Evolutionary conservation across 225 moss, liverwort and hornwort species (phyloP).

Genomic region (Marchantia paleacea): DNA sequence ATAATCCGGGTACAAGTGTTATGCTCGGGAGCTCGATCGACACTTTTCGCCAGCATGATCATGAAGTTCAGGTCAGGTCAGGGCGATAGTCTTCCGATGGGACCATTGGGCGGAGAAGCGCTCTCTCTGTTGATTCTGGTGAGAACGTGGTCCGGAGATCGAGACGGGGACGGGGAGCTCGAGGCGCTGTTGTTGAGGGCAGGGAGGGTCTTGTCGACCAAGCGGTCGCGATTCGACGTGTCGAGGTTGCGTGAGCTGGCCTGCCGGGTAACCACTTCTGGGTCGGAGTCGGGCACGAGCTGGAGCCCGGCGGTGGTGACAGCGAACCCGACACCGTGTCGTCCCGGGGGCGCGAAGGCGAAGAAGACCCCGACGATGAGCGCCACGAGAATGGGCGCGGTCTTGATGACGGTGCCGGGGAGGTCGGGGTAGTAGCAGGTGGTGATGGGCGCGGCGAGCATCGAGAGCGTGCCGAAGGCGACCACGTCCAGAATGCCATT

Average conservation of each 20-base stretch:
- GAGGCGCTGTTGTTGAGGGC: not conserved
- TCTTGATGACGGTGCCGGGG: slow-evolving; percentile 19
- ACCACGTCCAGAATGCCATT: slow-evolving; percentile 21
- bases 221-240: not conserved
- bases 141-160: too few species aligned
- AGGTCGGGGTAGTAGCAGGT: slow-evolving; percentile 36
- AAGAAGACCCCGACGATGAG: slow-evolving; percentile 25
- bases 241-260: not conserved
- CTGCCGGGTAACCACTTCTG: not conserved
- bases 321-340: slow-evolving; percentile 36
- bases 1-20: too few species aligned
- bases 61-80: not conserved
- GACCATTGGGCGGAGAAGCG: not conserved
- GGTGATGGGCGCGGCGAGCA: slow-evolving; percentile 36
- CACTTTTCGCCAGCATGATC: too few species aligned
- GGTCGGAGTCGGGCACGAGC: slow-evolving; percentile 20
- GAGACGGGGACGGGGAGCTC: not conserved
- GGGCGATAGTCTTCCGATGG: not conserved
- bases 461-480: slow-evolving; percentile 23
- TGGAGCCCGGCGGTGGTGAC: slow-evolving; percentile 10
- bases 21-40: too few species aligned
- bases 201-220: not conserved
- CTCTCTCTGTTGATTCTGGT: not conserved
- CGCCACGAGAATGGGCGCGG: slow-evolving; percentile 31
- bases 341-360: slow-evolving; percentile 19